A percentile compares a stretch with the other conserved stretches of the same genome.
These are phyloP conservation scores for Sphenostylis stenocarpa DNA, from an alignment of 306 rosid species.

Conservation along the genomic window DNA sequence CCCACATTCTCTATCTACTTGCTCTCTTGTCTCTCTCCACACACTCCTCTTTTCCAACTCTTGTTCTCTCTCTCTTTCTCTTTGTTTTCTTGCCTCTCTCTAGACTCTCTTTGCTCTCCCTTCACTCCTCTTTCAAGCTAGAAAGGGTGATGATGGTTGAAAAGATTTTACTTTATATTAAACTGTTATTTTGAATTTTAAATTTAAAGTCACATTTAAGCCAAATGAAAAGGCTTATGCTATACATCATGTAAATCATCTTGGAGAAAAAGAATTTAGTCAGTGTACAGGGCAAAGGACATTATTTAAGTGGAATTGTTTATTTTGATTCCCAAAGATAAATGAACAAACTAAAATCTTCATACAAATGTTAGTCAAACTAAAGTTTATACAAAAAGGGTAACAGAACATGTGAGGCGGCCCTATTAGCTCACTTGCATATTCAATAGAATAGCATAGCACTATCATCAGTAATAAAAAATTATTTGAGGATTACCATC, in stretches of 20 bases:
- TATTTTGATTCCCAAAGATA: constrained; percentile 18
- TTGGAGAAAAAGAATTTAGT: background rate
- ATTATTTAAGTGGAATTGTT: background rate
- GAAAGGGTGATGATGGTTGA: background rate
- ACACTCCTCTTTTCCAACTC: background rate
- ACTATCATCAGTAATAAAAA: background rate
- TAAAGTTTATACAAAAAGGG: background rate
- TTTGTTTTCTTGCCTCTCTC: background rate
- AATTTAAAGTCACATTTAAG: background rate
- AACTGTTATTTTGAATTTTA: background rate
- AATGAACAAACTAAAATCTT: background rate
- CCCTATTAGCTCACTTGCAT: too few species aligned
- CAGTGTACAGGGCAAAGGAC: background rate
- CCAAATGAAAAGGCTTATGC: background rate
- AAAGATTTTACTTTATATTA: background rate
- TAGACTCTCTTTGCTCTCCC: too few species aligned
- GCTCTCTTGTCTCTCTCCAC: background rate
- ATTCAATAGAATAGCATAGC: constrained; percentile 1
- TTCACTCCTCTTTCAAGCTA: background rate
- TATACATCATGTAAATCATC: background rate
- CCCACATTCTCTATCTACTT: background rate
- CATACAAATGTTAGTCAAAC: background rate
- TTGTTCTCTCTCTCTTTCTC: background rate
- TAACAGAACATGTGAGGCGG: background rate
- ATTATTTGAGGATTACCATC: constrained; percentile 50